A percentile compares a stretch with the other conserved stretches of the same genome.
phyloP scores from a whole-genome alignment of 331 rosid species.

The Spiraea crenata region DNA sequence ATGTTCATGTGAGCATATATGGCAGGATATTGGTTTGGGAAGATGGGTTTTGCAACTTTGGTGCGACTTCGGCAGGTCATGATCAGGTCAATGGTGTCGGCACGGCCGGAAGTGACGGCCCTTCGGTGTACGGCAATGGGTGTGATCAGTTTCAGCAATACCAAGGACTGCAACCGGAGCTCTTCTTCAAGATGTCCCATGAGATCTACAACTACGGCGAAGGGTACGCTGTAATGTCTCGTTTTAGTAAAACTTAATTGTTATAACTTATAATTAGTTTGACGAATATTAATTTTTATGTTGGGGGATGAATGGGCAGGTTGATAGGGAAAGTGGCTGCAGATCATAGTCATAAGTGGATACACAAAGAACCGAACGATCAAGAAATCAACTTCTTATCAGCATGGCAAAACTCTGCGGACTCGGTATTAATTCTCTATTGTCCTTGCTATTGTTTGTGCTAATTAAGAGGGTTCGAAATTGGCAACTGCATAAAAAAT shows the following conservation, averaged over 20 bases:
- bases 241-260: too few relatives aligned
- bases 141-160: constrained; percentile 57
- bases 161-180: constrained; percentile 90
- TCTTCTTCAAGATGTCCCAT: constrained; percentile 99
- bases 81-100: too few relatives aligned
- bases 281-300: too few relatives aligned
- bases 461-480: too few relatives aligned
- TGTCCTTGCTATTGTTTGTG: neutral
- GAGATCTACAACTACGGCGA: constrained; percentile 99
- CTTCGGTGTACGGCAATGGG: constrained; percentile 56
- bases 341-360: constrained; percentile 98
- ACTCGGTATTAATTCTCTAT: constrained; percentile 44
- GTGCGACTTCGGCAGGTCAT: constrained; percentile 46
- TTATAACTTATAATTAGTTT: too few relatives aligned
- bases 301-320: constrained; percentile 32
- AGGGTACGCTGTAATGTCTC: constrained; percentile 45
- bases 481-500: too few relatives aligned
- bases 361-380: constrained; percentile 82
- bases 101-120: constrained; percentile 22
- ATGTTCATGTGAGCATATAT: constrained; percentile 6
- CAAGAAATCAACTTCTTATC: constrained; percentile 89
- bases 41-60: constrained; percentile 98
- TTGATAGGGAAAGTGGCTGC: constrained; percentile 91
- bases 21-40: constrained; percentile 98
- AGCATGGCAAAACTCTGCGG: constrained; percentile 94